Evolutionary conservation across 176 grass and related monocot genomes (phyloP).

Genomic region (Hordeum marinum): DNA sequence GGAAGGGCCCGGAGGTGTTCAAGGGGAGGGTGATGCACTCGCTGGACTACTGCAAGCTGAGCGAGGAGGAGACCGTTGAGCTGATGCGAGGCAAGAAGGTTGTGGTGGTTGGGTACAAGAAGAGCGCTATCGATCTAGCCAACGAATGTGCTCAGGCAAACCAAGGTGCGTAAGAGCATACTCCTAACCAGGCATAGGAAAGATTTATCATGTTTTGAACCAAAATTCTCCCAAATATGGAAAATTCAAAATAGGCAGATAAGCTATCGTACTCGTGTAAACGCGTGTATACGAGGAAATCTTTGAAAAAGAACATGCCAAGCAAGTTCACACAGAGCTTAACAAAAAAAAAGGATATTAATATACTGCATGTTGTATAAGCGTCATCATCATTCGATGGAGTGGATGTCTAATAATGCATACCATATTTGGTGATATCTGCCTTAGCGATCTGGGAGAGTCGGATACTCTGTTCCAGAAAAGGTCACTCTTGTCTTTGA

Average conservation of each 20-base stretch:
- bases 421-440: neutral
- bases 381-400: neutral
- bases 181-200: neutral
- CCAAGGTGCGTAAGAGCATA: constrained; percentile 48
- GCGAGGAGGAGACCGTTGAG: constrained; percentile 46
- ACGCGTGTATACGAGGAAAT: constrained; percentile 1
- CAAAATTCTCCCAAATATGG: neutral
- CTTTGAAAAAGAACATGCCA: constrained; percentile 7
- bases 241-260: neutral
- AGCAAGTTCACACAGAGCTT: constrained; percentile 25
- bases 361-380: neutral
- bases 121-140: constrained; percentile 90
- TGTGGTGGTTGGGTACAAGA: constrained; percentile 92
- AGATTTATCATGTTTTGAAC: neutral
- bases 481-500: constrained; percentile 49
- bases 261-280: neutral
- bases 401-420: neutral
- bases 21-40: constrained; percentile 76
- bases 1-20: constrained; percentile 72
- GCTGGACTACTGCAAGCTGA: constrained; percentile 94
- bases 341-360: neutral
- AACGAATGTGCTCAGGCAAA: constrained; percentile 83
- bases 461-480: neutral
- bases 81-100: constrained; percentile 93
- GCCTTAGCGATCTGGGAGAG: neutral